Evolutionary conservation across 768 basidiomycete genomes (phyloP), one percentile per base, ranked within the genome.

Genomic region (Lentinula sp.): DNA sequence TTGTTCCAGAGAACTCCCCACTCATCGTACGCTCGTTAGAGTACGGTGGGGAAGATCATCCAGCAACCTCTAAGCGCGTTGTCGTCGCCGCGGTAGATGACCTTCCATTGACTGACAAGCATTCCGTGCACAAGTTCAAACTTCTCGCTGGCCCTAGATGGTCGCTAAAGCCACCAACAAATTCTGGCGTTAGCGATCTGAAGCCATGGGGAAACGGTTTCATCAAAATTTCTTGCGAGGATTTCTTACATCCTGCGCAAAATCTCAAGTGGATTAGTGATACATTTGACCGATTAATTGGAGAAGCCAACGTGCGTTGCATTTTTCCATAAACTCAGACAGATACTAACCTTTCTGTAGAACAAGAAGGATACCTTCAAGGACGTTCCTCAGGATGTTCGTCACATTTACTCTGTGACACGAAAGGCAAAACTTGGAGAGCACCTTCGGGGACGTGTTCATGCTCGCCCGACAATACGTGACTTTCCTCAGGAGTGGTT

Each of bases 191-290:
- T 23, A 77, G 76, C 51, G 71, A 71, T 9, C 71, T 81, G 46
- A 77, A 77, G 50, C 72, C 70, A 9, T 83, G 79, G 71, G 77
- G 80, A 56, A 82, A 92, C 60, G 95, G 95, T 4, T 95, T 84
- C 74, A 78, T 99, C 73, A 95, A 95, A 76, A 90, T 98, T 63
- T 82, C 90, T 0, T 94, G 91, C 69, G 95, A 98, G 67, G 85
- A 90, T 72, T 96, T 93, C 73, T 85, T 87, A 6, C 79, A 84
- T 65, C 83, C 87, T 1, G 79, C 85, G 32, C 88, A 91, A 90
- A 99, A 99, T 73, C 77, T 96, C 67, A 96, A 95, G 73, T 96
- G 93, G 90, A 92, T 90, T 43, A 90, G 89, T 65, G 95, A 98
- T 69, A 81, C 85, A 15, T 72, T 99, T 59, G 90, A 95, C 68